Percentiles rank a stretch among this genome's conserved stretches.
phyloP scores from a whole-genome alignment of 2,329 filamentous ascomycete species.

The Alternaria sp. region DNA sequence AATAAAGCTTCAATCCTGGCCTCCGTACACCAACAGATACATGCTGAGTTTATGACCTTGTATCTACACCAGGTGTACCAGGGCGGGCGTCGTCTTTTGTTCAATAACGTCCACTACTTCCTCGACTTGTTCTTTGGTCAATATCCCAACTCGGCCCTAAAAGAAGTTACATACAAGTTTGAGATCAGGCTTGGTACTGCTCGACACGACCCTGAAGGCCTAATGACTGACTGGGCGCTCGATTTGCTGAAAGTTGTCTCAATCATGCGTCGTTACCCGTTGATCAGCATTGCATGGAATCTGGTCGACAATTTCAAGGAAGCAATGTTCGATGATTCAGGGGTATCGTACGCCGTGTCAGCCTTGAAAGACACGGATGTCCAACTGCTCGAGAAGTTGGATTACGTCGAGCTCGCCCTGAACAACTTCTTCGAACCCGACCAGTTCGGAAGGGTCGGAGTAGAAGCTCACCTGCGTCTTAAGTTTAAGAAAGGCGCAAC shows the following conservation, averaged over 20 bases:
- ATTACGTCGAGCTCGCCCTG: too few species aligned
- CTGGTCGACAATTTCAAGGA: background rate
- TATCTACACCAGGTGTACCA: background rate
- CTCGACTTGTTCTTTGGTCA: background rate
- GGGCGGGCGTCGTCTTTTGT: rapidly evolving
- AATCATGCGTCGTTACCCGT: background rate
- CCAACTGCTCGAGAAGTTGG: background rate
- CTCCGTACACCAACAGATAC: too few species aligned
- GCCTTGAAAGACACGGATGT: background rate
- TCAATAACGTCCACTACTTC: background rate
- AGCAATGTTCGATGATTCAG: background rate
- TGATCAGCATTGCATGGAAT: background rate
- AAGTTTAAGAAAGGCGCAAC: background rate
- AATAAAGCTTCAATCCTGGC: too few species aligned
- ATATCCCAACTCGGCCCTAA: background rate
- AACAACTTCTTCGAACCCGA: too few species aligned
- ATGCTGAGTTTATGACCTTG: background rate
- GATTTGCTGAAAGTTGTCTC: background rate
- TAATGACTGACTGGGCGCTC: background rate
- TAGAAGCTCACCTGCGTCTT: too few species aligned
- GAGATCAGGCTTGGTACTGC: too few species aligned
- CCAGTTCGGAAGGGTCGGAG: too few species aligned
- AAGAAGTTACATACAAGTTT: background rate
- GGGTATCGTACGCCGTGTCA: background rate
- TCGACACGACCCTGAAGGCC: too few species aligned